Percentiles rank a stretch among this genome's conserved stretches.
Conservation (phyloP, 2,329 filamentous ascomycete species). For the Trichoderma koningii region DNA sequence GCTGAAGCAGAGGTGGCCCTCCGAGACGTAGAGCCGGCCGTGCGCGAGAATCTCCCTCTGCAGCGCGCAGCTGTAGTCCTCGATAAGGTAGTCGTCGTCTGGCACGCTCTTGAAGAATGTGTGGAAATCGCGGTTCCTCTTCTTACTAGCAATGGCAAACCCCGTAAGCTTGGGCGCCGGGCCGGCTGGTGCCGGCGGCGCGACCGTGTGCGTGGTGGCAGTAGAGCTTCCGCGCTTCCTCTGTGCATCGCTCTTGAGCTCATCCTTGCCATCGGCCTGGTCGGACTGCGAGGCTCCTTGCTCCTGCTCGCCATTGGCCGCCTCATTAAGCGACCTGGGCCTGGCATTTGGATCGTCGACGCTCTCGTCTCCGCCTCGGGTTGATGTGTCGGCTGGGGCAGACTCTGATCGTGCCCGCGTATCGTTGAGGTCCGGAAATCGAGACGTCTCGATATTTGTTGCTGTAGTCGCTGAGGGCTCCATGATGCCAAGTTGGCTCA, state of each 20-base stretch:
- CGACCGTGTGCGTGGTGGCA: constrained; percentile 66
- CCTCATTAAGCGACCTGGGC: constrained; percentile 56
- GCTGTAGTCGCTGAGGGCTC: constrained; percentile 57
- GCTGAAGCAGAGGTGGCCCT: constrained; percentile 96
- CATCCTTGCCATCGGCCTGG: constrained; percentile 63
- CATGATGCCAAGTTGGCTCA: constrained; percentile 82
- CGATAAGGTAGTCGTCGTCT: constrained; percentile 96
- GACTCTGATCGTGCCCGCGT: constrained; percentile 58
- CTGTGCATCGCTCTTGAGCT: constrained; percentile 62
- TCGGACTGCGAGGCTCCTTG: constrained; percentile 66
- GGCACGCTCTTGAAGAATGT: constrained; percentile 92
- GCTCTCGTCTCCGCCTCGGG: constrained; percentile 34
- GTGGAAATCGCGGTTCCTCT: constrained; percentile 94
- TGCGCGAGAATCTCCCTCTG: constrained; percentile 95
- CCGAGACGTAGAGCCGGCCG: constrained; percentile 91
- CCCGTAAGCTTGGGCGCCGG: constrained; percentile 78
- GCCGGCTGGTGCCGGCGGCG: constrained; percentile 46
- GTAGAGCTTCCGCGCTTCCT: constrained; percentile 83
- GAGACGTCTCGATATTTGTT: constrained; percentile 57
- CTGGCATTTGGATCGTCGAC: constrained; percentile 43
- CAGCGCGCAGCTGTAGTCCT: constrained; percentile 95
- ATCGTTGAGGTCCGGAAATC: constrained; percentile 53
- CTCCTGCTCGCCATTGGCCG: constrained; percentile 58
- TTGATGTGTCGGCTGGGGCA: constrained; percentile 53
- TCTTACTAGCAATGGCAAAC: constrained; percentile 94